Evolutionary conservation across 345 rosid genomes (phyloP), one percentile per base, ranked within the genome.

Genomic region (Rhizophora mangle): DNA sequence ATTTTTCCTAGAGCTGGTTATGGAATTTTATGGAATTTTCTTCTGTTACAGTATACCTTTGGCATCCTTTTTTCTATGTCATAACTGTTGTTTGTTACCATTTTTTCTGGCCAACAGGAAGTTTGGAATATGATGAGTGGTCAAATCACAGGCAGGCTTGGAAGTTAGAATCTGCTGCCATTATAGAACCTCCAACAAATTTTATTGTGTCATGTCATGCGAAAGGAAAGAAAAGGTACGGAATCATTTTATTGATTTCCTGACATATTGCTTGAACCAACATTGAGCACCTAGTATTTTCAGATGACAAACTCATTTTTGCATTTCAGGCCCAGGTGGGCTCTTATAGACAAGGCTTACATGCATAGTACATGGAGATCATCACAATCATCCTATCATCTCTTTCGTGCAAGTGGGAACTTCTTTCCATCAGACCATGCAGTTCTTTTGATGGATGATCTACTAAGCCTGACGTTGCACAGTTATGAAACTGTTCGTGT

Each of bases 341-440:
- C 99, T 62, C 91, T 87, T 72, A 82, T 95, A 53, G 99, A 95
- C 82, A 91, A 88, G 78, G 90, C 96, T 64, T 89, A 88, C 83
- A 90, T 92, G 99, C 99, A 95, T 82, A 84, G 73, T 76, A 87
- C 96, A 46, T 95, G 99, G 99, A 88, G 97, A 67, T 86, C 99
- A 62, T 95, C 99, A 16, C 99, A 92, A 76, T 87, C 99, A 16
- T 83, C 99, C 30, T 90, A 89, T 83, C 93, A 95, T 80, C 86
- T 86, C 71, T 95, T 78, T 80, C 96, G 97, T 43, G 82, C 88
- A 7, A 84, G 81, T 75, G 91, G 92, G 69, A 88, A 82, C 74
- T 83, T 90, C 82, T 79, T 82, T 74, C 96, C 96, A 36, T 82
- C 99, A 37, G 91, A 87, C 62, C 86, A 85, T 73, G 75, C 86